Percentiles rank a stretch among this genome's conserved stretches.
phyloP scores from a whole-genome alignment of 2,329 filamentous ascomycete genomes.

The Microdochium bolleyi region DNA sequence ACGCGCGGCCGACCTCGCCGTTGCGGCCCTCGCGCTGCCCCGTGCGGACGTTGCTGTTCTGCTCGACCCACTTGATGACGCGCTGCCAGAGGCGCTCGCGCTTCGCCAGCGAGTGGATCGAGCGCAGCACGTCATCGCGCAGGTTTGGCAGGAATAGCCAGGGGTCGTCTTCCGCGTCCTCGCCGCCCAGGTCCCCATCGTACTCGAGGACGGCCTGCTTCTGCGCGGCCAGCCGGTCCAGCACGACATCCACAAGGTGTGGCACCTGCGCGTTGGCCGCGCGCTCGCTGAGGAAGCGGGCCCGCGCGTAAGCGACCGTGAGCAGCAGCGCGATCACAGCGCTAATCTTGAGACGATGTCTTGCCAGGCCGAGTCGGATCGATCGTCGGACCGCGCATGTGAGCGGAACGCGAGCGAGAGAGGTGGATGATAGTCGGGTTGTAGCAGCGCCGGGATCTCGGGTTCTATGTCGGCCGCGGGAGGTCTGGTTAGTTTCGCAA shows the following conservation, averaged over 20 bases:
- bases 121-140: conserved; percentile 80
- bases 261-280: conserved; percentile 69
- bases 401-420: conserved; percentile 87
- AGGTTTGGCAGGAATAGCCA: conserved; percentile 86
- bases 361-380: conserved; percentile 71
- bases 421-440: conserved; percentile 70
- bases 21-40: conserved; percentile 60
- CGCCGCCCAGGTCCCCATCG: conserved; percentile 31
- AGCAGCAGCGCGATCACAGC: conserved; percentile 45
- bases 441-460: conserved; percentile 53
- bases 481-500: conserved; percentile 73
- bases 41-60: conserved; percentile 84
- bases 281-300: conserved; percentile 53
- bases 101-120: conserved; percentile 68
- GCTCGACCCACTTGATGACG: conserved; percentile 79
- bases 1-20: conserved; percentile 58
- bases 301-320: conserved; percentile 53
- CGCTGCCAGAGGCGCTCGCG: conserved; percentile 78
- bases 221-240: conserved; percentile 76
- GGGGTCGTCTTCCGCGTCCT: conserved; percentile 57
- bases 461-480: conserved; percentile 65
- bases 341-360: conserved; percentile 81
- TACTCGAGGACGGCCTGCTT: conserved; percentile 50
- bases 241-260: conserved; percentile 71
- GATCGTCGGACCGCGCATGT: conserved; percentile 71